A percentile compares a stretch with the other conserved stretches of the same genome.
phyloP scores from a whole-genome alignment of 2,329 filamentous ascomycete genomes.

The Trichoderma lentiforme region DNA sequence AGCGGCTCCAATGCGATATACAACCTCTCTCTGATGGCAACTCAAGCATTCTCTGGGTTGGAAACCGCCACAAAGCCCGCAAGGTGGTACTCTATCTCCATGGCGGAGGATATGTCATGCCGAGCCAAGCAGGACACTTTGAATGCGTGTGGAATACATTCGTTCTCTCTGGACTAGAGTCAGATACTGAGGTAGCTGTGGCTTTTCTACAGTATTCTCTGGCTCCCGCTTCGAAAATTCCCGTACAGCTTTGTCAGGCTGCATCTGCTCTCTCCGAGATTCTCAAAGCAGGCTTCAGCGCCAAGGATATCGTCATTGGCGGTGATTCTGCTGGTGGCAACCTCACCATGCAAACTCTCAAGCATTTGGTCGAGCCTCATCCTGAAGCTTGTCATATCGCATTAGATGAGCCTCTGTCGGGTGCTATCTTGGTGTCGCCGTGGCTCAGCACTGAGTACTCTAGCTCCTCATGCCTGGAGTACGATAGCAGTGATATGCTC shows the following conservation, averaged over 20 bases:
- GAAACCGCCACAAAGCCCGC: conserved; percentile 26
- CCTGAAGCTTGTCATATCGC: conserved; percentile 23
- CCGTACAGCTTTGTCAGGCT: conserved; percentile 33
- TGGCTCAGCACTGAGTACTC: conserved; percentile 27
- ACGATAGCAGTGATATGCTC: conserved; percentile 35
- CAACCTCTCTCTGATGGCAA: conserved; percentile 21
- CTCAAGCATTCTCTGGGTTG: conserved; percentile 29
- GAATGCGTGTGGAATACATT: conserved; percentile 30
- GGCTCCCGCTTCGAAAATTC: conserved; percentile 29
- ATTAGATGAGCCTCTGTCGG: conserved; percentile 28
- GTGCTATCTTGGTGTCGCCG: conserved; percentile 34
- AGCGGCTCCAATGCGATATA: conserved; percentile 21
- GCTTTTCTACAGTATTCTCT: conserved; percentile 37
- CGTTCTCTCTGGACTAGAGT: conserved; percentile 22
- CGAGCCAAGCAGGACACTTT: conserved; percentile 25
- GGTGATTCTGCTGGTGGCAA: conserved; percentile 39
- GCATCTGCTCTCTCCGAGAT: conserved; percentile 31
- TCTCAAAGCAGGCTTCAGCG: conserved; percentile 28
- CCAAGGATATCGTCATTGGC: conserved; percentile 33
- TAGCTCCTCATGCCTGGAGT: conserved; percentile 26
- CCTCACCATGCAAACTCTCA: conserved; percentile 31
- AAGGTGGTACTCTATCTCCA: conserved; percentile 32
- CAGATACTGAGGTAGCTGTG: conserved; percentile 29
- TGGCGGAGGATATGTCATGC: conserved; percentile 29
- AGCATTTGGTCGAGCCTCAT: conserved; percentile 34